phyloP scores from a whole-genome alignment of 345 rosid species.

The Eucalyptus marginata region DNA sequence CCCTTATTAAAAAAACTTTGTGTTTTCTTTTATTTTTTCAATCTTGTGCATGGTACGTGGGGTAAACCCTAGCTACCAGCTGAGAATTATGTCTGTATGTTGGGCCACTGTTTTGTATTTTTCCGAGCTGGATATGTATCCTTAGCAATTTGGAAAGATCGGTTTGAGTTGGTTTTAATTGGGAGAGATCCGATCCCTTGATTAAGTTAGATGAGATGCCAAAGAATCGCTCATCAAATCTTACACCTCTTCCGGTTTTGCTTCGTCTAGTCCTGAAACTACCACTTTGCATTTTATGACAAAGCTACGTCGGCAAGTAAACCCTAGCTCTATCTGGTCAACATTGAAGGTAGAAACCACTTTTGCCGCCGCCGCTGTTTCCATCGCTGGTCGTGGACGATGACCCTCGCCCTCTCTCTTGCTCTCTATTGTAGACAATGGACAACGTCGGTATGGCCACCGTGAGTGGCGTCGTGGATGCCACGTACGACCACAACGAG shows the following conservation, averaged over 20 bases:
- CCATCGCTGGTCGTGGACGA: neutral
- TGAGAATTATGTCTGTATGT: neutral
- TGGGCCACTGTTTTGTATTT: neutral
- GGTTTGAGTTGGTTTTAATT: neutral
- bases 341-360: neutral
- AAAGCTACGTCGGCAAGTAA: neutral
- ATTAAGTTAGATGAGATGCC: neutral
- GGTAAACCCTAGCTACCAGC: neutral
- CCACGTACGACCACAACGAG: neutral
- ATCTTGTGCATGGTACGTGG: neutral
- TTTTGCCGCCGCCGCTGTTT: neutral
- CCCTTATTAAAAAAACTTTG: neutral
- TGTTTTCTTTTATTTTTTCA: neutral
- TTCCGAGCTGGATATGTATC: neutral
- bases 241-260: neutral
- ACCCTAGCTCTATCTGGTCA: neutral
- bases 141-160: neutral
- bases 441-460: neutral
- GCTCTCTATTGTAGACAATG: neutral
- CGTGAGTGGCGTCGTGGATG: neutral
- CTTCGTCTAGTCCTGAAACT: neutral
- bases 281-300: neutral
- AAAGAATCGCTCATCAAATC: neutral
- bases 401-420: neutral
- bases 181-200: neutral